Evolutionary conservation across 2,329 filamentous ascomycete genomes (phyloP), one percentile per base, ranked within the genome.

Genomic region (Aspergillus transmontanensis): DNA sequence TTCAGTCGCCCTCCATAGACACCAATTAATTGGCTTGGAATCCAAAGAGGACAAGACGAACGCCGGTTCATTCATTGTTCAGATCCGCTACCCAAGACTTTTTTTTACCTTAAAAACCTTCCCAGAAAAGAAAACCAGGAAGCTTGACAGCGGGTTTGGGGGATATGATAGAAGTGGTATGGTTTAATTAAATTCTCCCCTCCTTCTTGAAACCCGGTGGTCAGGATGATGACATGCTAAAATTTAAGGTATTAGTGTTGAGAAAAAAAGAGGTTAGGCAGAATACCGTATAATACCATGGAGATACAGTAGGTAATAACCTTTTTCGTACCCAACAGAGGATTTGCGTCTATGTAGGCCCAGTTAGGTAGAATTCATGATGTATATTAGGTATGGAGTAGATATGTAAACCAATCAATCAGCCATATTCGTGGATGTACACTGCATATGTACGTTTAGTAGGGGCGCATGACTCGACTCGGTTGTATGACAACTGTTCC

Each of bases 391-490:
- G 43, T 46, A 23, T 46, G 43, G 14, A 28, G 21, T 26, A 48
- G 50, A 53, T 34, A 34, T 23, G 19, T 34, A 53, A 34, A 34
- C 30, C 50, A 53, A 32, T 34, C 28, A 32, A 53, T 32, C 23
- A 28, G 32, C 28, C 4, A 11, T 39, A 55, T 39, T n/a, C 23
- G 14, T 16, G 7, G 51, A 55, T 30, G 34, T 23, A 55, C 51
- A 55, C 51, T 39, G 32, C 51, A 55, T 54, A 54, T 55, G 51
- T 55, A 55, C 9, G n/a, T 23, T 55, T 26, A 55, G 51, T 26
- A 39, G 36, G 32, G 16, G 32, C 51, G 51, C 34, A 55, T 55
- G 51, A 55, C 50, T 53, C 21, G 45, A 48, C 23, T 48, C 23
- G 45, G 45, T 26, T 16, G 45, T 23, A 26, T 36, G 26, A 16